Evolutionary conservation across 306 rosid species (phyloP), one percentile per base, ranked within the genome.

Genomic region (Acacia confusa): DNA sequence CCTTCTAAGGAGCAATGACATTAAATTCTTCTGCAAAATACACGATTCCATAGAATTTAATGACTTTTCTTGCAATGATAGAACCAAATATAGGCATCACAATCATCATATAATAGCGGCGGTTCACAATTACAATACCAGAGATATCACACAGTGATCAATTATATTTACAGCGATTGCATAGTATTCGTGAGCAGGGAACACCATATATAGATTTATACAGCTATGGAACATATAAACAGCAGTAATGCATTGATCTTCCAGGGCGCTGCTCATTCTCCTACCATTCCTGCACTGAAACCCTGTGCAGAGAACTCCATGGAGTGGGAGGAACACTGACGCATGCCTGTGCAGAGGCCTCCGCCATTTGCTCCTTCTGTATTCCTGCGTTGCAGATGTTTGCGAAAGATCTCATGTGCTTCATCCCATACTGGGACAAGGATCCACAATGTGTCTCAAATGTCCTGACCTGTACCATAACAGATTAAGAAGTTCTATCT

Each of bases 351-450:
- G 97, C 88, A 0, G 97, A 87, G 41, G 94, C 94, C 85, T 84
- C 94, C 2, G 83, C 87, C 98, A 96, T 91, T 88, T 91, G 91
- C 79, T 88, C 88, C 48, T 81, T 84, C 70, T 53, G 53, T 48
- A 89, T 86, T 82, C 97, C 92, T 13, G 92, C 94, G 28, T 96
- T 96, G 91, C 99, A 93, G 77, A 96, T 79, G 91, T 93, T 96
- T 34, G 97, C 98, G 28, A 96, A 87, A 71, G 99, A 91, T 55
- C 98, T 82, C 99, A 93, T 93, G 78, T 93, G 97, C 69, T 96
- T 96, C 98, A 96, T 93, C 63, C 99, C 99, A 60, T 96, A 96
- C 55, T 96, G 97, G 61, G 99, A 96, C 40, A 96, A 82, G 17
- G 97, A 88, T 87, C 98, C 99, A 32, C 99, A 96, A 27, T 86